A percentile compares a stretch with the other conserved stretches of the same genome.
Evolutionary conservation across 2,329 filamentous ascomycete species (phyloP).

Genomic region (Diplodia corticola): DNA sequence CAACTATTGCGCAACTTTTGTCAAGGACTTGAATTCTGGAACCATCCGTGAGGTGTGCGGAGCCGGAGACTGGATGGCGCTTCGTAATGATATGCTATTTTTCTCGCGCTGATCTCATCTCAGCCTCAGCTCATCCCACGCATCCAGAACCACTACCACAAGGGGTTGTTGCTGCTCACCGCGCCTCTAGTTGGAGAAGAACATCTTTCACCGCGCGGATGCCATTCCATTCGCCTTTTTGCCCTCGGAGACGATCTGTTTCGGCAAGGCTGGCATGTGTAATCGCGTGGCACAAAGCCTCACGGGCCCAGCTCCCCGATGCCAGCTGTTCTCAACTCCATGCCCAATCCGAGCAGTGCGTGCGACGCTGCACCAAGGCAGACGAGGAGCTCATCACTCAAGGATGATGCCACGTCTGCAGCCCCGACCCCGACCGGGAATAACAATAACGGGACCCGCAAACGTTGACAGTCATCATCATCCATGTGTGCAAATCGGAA

Average conservation of each 20-base stretch:
- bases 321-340: slow-evolving; percentile 1
- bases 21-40: background rate
- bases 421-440: no score
- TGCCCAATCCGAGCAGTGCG: background rate
- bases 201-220: background rate
- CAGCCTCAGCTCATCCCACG: background rate
- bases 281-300: background rate
- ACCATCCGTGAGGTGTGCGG: background rate
- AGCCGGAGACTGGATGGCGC: background rate
- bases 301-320: background rate
- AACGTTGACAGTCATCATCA: no score
- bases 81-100: background rate
- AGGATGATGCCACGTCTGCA: no score
- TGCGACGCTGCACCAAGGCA: no score
- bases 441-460: no score
- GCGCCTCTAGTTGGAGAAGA: background rate
- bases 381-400: no score
- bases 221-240: background rate
- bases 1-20: background rate
- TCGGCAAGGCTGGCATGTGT: background rate
- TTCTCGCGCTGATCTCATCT: background rate
- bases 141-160: background rate
- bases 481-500: no score
- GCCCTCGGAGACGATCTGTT: background rate
- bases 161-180: background rate